Conservation (phyloP, 2,329 filamentous ascomycete genomes). For the Epicoccum nigrum region DNA sequence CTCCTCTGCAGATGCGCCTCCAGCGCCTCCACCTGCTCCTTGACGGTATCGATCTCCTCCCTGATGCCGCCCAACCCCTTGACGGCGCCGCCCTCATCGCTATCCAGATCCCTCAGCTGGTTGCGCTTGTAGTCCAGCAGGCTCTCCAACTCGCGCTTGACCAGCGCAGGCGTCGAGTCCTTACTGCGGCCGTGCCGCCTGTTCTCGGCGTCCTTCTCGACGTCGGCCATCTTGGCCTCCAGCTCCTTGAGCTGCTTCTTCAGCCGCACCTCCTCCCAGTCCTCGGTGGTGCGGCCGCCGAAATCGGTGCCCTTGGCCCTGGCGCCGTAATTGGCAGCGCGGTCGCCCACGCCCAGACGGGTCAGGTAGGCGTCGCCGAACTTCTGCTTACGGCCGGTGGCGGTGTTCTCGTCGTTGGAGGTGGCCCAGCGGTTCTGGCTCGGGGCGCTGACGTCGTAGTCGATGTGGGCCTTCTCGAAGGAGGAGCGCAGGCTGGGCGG, state of each 20-base stretch:
- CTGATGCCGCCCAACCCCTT: slow-evolving; percentile 75
- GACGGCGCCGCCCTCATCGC: slow-evolving; percentile 67
- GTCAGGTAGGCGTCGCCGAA: slow-evolving; percentile 97
- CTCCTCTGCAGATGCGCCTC: slow-evolving; percentile 80
- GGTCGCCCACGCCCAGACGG: slow-evolving; percentile 76
- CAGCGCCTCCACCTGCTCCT: slow-evolving; percentile 90
- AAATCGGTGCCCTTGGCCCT: slow-evolving; percentile 90
- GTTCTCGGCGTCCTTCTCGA: slow-evolving; percentile 73
- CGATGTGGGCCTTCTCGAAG: slow-evolving; percentile 95
- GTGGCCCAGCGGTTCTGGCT: slow-evolving; percentile 80
- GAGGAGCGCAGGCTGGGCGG: slow-evolving; percentile 88
- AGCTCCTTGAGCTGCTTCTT: slow-evolving; percentile 91
- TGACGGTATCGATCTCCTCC: slow-evolving; percentile 88
- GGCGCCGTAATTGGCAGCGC: slow-evolving; percentile 67
- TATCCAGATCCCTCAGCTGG: slow-evolving; percentile 76
- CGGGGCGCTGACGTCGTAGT: slow-evolving; percentile 87
- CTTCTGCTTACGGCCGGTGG: slow-evolving; percentile 90
- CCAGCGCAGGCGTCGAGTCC: slow-evolving; percentile 82
- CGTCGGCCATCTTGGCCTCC: slow-evolving; percentile 82
- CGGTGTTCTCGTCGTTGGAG: slow-evolving; percentile 77
- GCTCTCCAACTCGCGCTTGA: slow-evolving; percentile 93
- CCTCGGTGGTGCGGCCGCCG: slow-evolving; percentile 79
- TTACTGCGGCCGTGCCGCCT: slow-evolving; percentile 62
- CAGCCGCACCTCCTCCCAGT: slow-evolving; percentile 96
- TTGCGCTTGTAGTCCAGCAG: slow-evolving; percentile 92